These are phyloP conservation scores for Prunus salicina DNA, from an alignment of 306 rosid species.

Conservation along the genomic window DNA sequence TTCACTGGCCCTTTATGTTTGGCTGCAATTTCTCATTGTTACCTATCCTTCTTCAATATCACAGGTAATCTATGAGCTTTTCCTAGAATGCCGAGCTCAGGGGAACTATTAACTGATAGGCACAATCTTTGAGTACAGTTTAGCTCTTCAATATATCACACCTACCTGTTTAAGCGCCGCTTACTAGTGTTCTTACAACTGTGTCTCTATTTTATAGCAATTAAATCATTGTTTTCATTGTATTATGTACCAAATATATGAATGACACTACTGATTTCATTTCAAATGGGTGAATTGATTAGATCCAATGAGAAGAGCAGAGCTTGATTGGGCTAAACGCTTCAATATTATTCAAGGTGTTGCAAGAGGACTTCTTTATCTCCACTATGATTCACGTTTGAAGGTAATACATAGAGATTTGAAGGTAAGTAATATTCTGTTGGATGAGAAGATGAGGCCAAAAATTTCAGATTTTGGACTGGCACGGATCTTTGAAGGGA, in stretches of 20 bases:
- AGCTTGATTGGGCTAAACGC: slow-evolving; percentile 21
- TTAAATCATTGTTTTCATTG: no score
- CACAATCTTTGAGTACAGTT: not conserved
- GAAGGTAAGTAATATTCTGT: slow-evolving; percentile 26
- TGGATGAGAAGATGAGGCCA: slow-evolving; percentile 30
- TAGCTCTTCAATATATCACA: no score
- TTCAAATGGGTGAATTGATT: not conserved
- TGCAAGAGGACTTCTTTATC: slow-evolving; percentile 27
- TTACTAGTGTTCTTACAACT: no score
- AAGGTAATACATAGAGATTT: slow-evolving; percentile 27
- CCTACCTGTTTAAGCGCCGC: no score
- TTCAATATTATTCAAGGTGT: slow-evolving; percentile 21
- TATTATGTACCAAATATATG: no score
- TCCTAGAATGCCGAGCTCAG: no score
- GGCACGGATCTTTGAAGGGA: slow-evolving; percentile 19
- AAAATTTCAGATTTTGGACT: slow-evolving; percentile 33
- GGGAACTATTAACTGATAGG: not conserved
- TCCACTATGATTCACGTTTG: slow-evolving; percentile 26
- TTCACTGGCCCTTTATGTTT: not conserved
- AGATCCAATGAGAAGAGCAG: slow-evolving; percentile 10
- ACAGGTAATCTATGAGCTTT: not conserved
- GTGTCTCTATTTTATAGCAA: no score
- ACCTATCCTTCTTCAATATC: not conserved
- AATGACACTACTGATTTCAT: not conserved
- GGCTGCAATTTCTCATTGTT: not conserved